Conservation (phyloP, 177 flowering plant species). For the Vitis hybrid region DNA sequence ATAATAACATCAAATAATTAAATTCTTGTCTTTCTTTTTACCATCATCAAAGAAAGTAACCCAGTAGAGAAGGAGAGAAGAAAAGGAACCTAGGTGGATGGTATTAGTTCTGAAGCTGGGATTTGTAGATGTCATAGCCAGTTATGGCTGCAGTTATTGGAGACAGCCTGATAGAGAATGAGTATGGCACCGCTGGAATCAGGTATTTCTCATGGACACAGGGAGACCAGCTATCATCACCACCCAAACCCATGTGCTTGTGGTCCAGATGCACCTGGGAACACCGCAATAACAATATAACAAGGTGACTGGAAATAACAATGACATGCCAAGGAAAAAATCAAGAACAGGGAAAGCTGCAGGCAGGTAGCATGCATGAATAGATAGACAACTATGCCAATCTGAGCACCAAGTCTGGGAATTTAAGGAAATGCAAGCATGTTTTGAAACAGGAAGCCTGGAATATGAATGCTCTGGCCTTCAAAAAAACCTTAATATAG, state of each 20-base stretch:
- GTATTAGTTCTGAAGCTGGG: slow-evolving; percentile 44
- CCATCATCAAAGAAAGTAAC: too few relatives aligned
- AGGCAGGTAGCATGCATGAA: not conserved
- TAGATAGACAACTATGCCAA: too few relatives aligned
- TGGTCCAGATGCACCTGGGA: slow-evolving; percentile 96
- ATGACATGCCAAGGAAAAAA: not conserved
- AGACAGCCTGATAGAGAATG: slow-evolving; percentile 68
- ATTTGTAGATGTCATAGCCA: slow-evolving; percentile 48
- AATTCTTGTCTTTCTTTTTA: too few relatives aligned
- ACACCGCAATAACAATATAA: slow-evolving; percentile 6
- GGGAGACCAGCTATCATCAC: slow-evolving; percentile 99
- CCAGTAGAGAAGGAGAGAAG: too few relatives aligned
- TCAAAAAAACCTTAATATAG: too few relatives aligned
- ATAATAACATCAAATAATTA: too few relatives aligned
- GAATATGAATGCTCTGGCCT: too few relatives aligned
- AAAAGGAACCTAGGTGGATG: not conserved
- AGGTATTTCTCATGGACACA: slow-evolving; percentile 77
- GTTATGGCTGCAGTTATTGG: slow-evolving; percentile 54
- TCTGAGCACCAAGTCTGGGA: too few relatives aligned
- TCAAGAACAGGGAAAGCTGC: not conserved
- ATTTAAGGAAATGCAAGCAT: too few relatives aligned
- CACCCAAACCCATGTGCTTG: slow-evolving; percentile 96
- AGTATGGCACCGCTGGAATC: slow-evolving; percentile 73
- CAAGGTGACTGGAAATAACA: not conserved
- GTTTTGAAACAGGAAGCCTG: too few relatives aligned